phyloP scores from a whole-genome alignment of 2,329 filamentous ascomycete genomes.

The Ophiostoma sp. region DNA sequence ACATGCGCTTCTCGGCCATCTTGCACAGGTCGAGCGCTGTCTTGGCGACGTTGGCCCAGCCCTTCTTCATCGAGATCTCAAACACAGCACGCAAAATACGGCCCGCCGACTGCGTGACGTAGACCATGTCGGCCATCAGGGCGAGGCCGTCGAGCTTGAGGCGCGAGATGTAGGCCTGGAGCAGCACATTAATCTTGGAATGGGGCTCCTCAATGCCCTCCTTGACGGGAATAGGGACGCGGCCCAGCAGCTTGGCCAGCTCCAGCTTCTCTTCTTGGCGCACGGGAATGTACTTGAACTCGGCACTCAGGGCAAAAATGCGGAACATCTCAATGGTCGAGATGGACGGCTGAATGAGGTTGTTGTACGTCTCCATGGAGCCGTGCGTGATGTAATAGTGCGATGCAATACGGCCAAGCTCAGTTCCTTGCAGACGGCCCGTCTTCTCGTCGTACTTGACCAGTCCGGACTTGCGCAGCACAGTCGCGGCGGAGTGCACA shows the following conservation, averaged over 20 bases:
- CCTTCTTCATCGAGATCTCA: constrained; percentile 95
- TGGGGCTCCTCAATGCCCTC: constrained; percentile 95
- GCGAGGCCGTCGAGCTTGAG: constrained; percentile 90
- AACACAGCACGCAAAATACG: constrained; percentile 94
- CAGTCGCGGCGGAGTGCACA: constrained; percentile 83
- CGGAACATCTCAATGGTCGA: constrained; percentile 94
- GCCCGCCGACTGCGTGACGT: constrained; percentile 95
- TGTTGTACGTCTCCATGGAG: constrained; percentile 96
- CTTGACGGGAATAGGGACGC: constrained; percentile 93
- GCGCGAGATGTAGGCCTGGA: constrained; percentile 94
- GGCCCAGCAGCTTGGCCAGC: constrained; percentile 79
- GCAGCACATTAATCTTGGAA: constrained; percentile 94
- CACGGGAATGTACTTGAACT: constrained; percentile 98
- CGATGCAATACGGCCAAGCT: constrained; percentile 90
- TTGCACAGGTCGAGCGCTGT: constrained; percentile 92
- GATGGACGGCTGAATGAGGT: constrained; percentile 87
- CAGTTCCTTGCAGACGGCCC: constrained; percentile 81
- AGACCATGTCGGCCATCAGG: constrained; percentile 97
- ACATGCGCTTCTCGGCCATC: constrained; percentile 99
- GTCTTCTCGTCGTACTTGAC: constrained; percentile 94
- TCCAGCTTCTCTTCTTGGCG: constrained; percentile 97
- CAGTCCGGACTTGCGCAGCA: constrained; percentile 80
- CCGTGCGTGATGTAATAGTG: constrained; percentile 97
- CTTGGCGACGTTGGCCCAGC: constrained; percentile 90
- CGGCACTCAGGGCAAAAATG: constrained; percentile 89